Evolutionary conservation across 2,329 filamentous ascomycete genomes (phyloP).

Genomic region (Talaromyces sp.): DNA sequence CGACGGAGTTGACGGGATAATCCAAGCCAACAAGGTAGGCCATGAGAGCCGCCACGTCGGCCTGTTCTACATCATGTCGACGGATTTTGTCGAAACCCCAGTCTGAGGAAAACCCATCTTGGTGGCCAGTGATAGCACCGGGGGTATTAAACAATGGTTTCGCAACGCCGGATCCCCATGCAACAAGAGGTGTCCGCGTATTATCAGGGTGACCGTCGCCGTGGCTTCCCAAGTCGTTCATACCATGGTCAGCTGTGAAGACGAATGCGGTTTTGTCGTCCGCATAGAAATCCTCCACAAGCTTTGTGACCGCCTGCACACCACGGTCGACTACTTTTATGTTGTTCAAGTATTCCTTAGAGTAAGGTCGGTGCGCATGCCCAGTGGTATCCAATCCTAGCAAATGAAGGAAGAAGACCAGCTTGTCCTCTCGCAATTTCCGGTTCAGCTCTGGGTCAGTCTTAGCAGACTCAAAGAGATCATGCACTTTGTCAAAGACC

Average conservation of each 20-base stretch:
- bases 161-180: slow-evolving; percentile 90
- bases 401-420: slow-evolving; percentile 94
- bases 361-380: slow-evolving; percentile 85
- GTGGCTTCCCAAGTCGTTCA: slow-evolving; percentile 99
- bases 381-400: slow-evolving; percentile 90
- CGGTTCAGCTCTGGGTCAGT: slow-evolving; percentile 74
- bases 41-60: slow-evolving; percentile 94
- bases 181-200: slow-evolving; percentile 88
- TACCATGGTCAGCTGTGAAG: slow-evolving; percentile 97
- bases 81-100: slow-evolving; percentile 81
- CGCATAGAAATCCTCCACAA: slow-evolving; percentile 83
- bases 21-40: slow-evolving; percentile 84
- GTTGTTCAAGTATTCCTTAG: slow-evolving; percentile 91
- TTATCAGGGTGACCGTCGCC: slow-evolving; percentile 98
- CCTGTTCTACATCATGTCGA: slow-evolving; percentile 89
- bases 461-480: slow-evolving; percentile 78
- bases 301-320: slow-evolving; percentile 76
- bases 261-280: slow-evolving; percentile 88
- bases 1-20: slow-evolving; percentile 95
- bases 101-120: slow-evolving; percentile 82
- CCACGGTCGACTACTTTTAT: slow-evolving; percentile 92
- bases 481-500: slow-evolving; percentile 94
- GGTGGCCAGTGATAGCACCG: slow-evolving; percentile 73
- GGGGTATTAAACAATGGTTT: slow-evolving; percentile 64
- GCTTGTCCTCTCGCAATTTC: slow-evolving; percentile 76